Base-by-base conservation (phyloP, 1,139 yeast genomes). In the Saccharomycopsis crataegensis region DNA sequence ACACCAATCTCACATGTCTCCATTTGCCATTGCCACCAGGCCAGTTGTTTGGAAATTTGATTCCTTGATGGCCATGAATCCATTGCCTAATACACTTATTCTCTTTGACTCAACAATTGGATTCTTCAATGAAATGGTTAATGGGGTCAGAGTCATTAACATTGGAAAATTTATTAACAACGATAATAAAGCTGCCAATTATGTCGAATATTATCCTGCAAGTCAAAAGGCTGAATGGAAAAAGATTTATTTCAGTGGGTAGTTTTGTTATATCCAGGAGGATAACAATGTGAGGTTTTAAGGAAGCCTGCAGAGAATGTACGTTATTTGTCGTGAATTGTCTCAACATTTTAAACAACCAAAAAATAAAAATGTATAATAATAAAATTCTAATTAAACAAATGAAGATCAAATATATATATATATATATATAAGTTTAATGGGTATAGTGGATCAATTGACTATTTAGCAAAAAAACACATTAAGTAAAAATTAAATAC, bases 1-100 rank as follows among this genome's bases (percentile, higher is more conserved):
- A 11, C 96, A 89, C 64, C 99, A 93, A 67, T 95, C 95, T 1
- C 86, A 82, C 63, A 66, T 93, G 51, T 86, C 94, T 47, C 98
- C 99, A 16, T 89, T 90, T 64, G 72, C 81, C 4, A 68, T 74
- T 34, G 69, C 74, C 43, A 70, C 79, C 36, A 77, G 88, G 57
- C 85, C 94, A 0, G 73, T 88, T 1, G 71, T 80, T 42, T 80
- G 96, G 71, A 83, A 82, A 57, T 78, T 78, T 62, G 95, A 88
- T 64, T 82, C 82, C 60, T 71, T 81, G 1, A 72, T 93, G 55
- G 75, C 86, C 31, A 66, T 93, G 53, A 79, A 85, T 50, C 98
- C 97, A 0, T 70, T 88, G 37, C 99, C 99, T 0, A 76, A 79
- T n/a, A 71, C 83, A 1, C 57, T 86, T 11, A 70, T 89, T 0